These are phyloP conservation scores for Canna indica DNA, from an alignment of 176 grass and related monocot genomes.

Conservation along the genomic window DNA sequence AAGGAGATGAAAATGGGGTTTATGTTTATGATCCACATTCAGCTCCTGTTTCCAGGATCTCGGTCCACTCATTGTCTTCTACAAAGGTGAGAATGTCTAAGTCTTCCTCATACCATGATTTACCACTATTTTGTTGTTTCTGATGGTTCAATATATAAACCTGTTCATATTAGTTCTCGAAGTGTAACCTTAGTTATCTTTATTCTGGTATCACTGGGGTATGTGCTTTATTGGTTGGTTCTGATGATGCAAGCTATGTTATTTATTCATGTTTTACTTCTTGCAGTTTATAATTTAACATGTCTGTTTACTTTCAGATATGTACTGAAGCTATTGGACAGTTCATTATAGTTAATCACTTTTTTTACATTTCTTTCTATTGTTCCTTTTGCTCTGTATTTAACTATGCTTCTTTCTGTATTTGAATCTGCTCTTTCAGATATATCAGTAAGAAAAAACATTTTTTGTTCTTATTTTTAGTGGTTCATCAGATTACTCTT, in stretches of 20 bases:
- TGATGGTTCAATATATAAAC: background rate
- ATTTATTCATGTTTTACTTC: too few relatives aligned
- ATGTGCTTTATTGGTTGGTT: too few relatives aligned
- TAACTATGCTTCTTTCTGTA: background rate
- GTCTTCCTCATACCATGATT: background rate
- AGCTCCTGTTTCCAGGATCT: constrained; percentile 42
- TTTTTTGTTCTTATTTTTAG: background rate
- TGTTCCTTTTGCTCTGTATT: background rate
- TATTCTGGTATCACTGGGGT: background rate
- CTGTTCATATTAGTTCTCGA: background rate
- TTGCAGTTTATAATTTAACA: too few relatives aligned
- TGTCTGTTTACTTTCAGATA: too few relatives aligned
- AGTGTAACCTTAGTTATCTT: background rate
- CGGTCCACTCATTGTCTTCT: constrained; percentile 28
- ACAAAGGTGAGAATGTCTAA: constrained; percentile 36
- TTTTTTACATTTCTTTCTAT: background rate
- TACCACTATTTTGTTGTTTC: background rate
- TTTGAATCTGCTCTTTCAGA: too few relatives aligned
- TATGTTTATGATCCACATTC: constrained; percentile 57
- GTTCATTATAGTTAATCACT: background rate
- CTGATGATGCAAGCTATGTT: too few relatives aligned
- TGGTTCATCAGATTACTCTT: background rate
- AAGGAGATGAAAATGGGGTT: constrained; percentile 34
- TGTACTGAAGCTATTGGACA: background rate
- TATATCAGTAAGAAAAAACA: background rate